Conservation (phyloP, 108 stramenopile genomes). For the Seminavis robusta region DNA sequence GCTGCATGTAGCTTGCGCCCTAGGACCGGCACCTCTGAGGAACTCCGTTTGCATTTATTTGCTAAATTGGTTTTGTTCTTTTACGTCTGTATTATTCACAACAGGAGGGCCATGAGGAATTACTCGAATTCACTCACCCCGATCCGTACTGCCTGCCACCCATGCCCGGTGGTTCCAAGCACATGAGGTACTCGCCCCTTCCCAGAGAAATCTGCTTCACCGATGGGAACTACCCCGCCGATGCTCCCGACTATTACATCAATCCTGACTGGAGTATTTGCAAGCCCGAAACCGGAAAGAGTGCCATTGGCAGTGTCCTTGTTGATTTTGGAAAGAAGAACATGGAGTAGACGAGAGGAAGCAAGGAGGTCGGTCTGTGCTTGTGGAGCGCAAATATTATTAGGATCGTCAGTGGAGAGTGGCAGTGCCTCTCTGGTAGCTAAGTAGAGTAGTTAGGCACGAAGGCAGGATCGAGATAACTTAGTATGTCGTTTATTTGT, state of each 20-base stretch:
- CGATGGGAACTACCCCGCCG: slow-evolving; percentile 84
- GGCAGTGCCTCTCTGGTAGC: too few relatives aligned
- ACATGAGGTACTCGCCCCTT: slow-evolving; percentile 96
- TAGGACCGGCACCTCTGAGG: too few relatives aligned
- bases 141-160: slow-evolving; percentile 87
- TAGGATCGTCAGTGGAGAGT: too few relatives aligned
- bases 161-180: slow-evolving; percentile 97
- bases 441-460: too few relatives aligned
- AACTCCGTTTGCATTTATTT: too few relatives aligned
- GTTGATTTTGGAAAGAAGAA: slow-evolving; percentile 91
- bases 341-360: slow-evolving; percentile 73
- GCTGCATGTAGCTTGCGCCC: too few relatives aligned
- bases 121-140: slow-evolving; percentile 80
- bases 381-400: too few relatives aligned
- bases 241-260: slow-evolving; percentile 71
- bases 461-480: too few relatives aligned
- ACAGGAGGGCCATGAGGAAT: slow-evolving; percentile 73
- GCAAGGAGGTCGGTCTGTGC: too few relatives aligned
- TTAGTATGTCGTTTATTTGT: too few relatives aligned
- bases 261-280: slow-evolving; percentile 87
- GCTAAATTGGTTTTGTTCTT: too few relatives aligned
- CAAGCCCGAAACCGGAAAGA: slow-evolving; percentile 72
- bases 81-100: slow-evolving; percentile 3
- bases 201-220: slow-evolving; percentile 91
- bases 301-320: slow-evolving; percentile 74